Evolutionary conservation across 2,329 filamentous ascomycete genomes (phyloP), one percentile per base, ranked within the genome.

Genomic region (Neopestalotiopsis sp.): DNA sequence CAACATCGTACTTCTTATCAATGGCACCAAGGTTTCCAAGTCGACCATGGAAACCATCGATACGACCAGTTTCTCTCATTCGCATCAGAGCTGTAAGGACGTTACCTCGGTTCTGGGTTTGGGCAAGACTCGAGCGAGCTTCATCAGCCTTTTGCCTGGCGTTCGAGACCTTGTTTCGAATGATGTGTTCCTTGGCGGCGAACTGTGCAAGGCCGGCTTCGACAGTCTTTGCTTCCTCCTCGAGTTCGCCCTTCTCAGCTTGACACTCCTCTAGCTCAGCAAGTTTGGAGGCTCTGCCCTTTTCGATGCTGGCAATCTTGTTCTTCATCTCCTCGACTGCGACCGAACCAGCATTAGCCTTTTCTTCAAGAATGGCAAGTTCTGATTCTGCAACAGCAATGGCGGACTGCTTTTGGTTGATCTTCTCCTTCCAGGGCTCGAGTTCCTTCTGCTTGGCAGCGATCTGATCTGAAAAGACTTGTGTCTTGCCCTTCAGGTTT

Each of bases 301-400:
- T 88, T 74, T 95, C 86, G 63, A 97, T 92, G 3, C 86, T 84
- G 5, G 85, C 84, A 65, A 98, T 91, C 82, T 97, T 98, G 66
- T 89, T 85, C 76, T 97, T 88, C 28, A 94, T 89, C 72, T 98
- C 95, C 71, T 95, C 89, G 0, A 98, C 87, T 9, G 95, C 93
- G 28, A 94, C 91, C 7, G 93, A 91, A 4, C 95, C 94, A 40
- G 95, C 92, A 76, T 94, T 97, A 65, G 94, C 93, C 78, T 94
- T 94, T 78, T 99, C 96, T 56, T 90, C 89, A 7, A 99, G 86
- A 68, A 99, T 98, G 69, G 94, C 92, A 73, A 98, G 89, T 80
- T 99, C 95, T 79, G 94, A 97, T 78, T 97, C 93, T 1, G 96
- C 94, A 12, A 99, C 95, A 4, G 95, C 95, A 73, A 98, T 97